Base-by-base conservation (phyloP, 805 yeast genomes). In the Lipomyces oligophaga region DNA sequence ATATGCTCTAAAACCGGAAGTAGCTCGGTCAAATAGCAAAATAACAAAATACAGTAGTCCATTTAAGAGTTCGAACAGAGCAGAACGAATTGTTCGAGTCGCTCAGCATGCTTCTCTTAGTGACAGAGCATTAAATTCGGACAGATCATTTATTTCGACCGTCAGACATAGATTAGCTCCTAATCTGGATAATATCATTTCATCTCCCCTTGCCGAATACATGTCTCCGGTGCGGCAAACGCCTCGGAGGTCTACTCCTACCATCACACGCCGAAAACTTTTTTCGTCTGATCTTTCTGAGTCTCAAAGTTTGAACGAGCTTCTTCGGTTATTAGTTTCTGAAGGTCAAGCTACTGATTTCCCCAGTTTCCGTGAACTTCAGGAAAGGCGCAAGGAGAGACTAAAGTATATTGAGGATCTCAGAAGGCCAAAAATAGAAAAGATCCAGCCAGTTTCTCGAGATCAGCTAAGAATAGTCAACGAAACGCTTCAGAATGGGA, bases 401-500 rank as follows among this genome's bases (percentile, higher is more conserved):
- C 37, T 40, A 24, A 38, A 52, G 10, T 45, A 47, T 13, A 52
- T 57, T 28, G 44, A 41, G 25, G 49, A 47, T 15, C 40, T 40
- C 7, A 49, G 52, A 6, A 31, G 40, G 5, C 45, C 45, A 2
- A 57, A 65, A 3, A 64, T 58, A 26, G 49, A 57, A 4, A 34
- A 47, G 11, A 61, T 68, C 10, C 47, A 49, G 22, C 66, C 70
- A 7, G 57, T 76, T 13, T 38, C 53, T 0, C 13, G 53, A 0
- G 63, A 60, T 8, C 74, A 71, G 47, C 42, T 64, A 6, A 47
- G 55, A 0, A 54, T 61, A 27, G 73, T 76, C 10, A 62, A 65
- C n/a, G 46, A 48, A 3, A 52, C 60, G 28, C 70, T 76, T 72
- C 31, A 44, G 1, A 47, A 64, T 3, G 49, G 58, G 3, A 59